Base-by-base conservation (phyloP, 108 stramenopile species). In the Fistulifera pelliculosa region DNA sequence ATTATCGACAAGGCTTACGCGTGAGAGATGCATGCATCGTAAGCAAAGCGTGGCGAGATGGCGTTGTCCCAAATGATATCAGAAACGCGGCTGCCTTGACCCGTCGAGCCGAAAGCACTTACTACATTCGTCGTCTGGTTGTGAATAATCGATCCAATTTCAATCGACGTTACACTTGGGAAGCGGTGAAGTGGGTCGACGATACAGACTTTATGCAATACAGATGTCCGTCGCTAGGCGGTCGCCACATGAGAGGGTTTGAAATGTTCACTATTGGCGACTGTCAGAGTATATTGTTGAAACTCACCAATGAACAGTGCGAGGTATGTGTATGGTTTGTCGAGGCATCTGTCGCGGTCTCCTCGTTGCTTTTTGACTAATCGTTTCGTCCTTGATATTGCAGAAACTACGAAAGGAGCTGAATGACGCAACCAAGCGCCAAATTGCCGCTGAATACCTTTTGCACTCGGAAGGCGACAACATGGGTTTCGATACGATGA, bases 181-280 rank as follows among this genome's bases (percentile, higher is more conserved):
- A 91, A 52, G 74, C 81, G 61, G 81, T 85, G 8, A 48, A 25
- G 17, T 91, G 89, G 89, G 49, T 83, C 2, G 89, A 91, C 61
- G 89, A 91, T 49, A 69, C 74, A 17, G 85, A 85, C 53, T 75
- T 91, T 25, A 66, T 65, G 47, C 65, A 69, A 44, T 78, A 83
- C 59, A 56, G 72, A 53, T 91, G 89, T 38, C 80, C 78, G 56
- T 85, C 83, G n/a, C 61, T 87, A 21, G 85, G 83, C 21, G 69
- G 81, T 53, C 80, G 85, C 31, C 70, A 59, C 38, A 66, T 91
- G 76, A 70, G 81, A 62, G 89, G 89, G 12, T 80, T 77, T 52
- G 89, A 87, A 61, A 87, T 91, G 79, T 91, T 91, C 52, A 87
- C 89, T 25, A 85, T 85, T 52, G 89, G 89, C 17, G 89, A 91